A percentile compares a stretch with the other conserved stretches of the same genome.
These are phyloP conservation scores for Chlamydomonas schloesseri DNA, from an alignment of 139 green algal genomes.

Conservation along the genomic window DNA sequence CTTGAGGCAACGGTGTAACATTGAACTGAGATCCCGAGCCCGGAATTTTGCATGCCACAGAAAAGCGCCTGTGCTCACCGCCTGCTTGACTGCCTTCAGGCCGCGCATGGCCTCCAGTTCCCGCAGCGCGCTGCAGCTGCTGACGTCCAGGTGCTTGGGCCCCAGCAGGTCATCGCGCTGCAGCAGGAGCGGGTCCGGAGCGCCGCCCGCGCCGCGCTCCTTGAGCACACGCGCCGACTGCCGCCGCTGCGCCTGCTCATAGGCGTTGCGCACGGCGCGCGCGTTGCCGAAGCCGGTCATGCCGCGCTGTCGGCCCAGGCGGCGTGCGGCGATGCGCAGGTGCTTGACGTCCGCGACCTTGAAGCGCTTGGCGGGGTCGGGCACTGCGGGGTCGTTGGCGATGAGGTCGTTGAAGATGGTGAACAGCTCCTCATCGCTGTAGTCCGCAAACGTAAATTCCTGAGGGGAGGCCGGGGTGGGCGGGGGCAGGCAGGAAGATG, in stretches of 20 bases:
- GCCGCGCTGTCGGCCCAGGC: constrained; percentile 57
- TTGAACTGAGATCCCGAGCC: too few relatives aligned
- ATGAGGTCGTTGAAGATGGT: constrained; percentile 53
- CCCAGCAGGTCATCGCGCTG: constrained; percentile 65
- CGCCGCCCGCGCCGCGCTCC: not conserved
- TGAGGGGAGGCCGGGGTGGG: not conserved
- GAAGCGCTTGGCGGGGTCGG: constrained; percentile 23
- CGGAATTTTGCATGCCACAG: too few relatives aligned
- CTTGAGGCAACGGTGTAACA: too few relatives aligned
- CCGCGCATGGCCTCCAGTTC: constrained; percentile 54
- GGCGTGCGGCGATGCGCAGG: constrained; percentile 49
- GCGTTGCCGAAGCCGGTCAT: constrained; percentile 65
- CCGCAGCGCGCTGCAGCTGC: constrained; percentile 36
- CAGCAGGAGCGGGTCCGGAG: constrained; percentile 49
- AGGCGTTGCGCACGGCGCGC: constrained; percentile 59
- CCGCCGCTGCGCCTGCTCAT: constrained; percentile 49
- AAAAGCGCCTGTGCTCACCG: constrained; percentile 9
- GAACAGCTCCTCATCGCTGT: constrained; percentile 58
- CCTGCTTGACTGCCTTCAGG: constrained; percentile 56
- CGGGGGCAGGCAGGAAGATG: too few relatives aligned
- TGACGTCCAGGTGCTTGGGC: constrained; percentile 50
- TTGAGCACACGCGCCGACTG: constrained; percentile 49
- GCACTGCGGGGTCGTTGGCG: not conserved
- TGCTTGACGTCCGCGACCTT: constrained; percentile 53
- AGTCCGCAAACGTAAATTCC: constrained; percentile 56